Conservation (phyloP, 1,139 yeast genomes). For the Geotrichum bryndzae region DNA sequence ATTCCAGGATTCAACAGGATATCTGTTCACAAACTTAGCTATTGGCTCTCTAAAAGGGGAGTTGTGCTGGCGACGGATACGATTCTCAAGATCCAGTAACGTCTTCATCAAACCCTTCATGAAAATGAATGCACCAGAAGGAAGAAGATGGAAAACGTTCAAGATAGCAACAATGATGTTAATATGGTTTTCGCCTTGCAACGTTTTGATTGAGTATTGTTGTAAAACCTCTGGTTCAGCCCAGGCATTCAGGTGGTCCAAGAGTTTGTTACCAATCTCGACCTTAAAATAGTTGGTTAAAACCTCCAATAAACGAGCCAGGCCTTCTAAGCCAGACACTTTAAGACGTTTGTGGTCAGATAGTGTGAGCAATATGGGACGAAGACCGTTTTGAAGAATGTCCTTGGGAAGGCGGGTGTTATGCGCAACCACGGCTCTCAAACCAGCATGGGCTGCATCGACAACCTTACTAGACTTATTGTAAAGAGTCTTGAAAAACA, state of each 20-base stretch:
- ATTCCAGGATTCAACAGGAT: conserved; percentile 66
- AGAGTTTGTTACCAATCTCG: conserved; percentile 86
- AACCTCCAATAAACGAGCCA: conserved; percentile 78
- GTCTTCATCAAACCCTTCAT: conserved; percentile 81
- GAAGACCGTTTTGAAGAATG: conserved; percentile 80
- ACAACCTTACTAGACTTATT: conserved; percentile 82
- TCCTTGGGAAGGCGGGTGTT: conserved; percentile 90
- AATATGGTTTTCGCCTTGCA: conserved; percentile 73
- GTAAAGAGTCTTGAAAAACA: conserved; percentile 87
- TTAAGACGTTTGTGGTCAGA: conserved; percentile 90
- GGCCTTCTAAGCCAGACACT: conserved; percentile 83
- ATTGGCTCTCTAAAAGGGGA: conserved; percentile 93
- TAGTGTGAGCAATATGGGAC: conserved; percentile 91
- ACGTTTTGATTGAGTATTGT: conserved; percentile 63
- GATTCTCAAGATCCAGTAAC: conserved; percentile 71
- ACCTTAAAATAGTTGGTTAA: conserved; percentile 91
- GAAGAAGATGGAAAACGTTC: conserved; percentile 85
- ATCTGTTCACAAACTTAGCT: conserved; percentile 79
- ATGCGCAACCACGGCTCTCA: conserved; percentile 76
- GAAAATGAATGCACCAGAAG: conserved; percentile 86
- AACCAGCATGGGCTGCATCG: conserved; percentile 87
- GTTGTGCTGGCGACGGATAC: conserved; percentile 73
- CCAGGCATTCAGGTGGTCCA: conserved; percentile 95
- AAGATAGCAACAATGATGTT: conserved; percentile 85
- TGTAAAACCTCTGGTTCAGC: conserved; percentile 78